Base-by-base conservation (phyloP, 176 grass and related monocot genomes). In the Poa pratensis region DNA sequence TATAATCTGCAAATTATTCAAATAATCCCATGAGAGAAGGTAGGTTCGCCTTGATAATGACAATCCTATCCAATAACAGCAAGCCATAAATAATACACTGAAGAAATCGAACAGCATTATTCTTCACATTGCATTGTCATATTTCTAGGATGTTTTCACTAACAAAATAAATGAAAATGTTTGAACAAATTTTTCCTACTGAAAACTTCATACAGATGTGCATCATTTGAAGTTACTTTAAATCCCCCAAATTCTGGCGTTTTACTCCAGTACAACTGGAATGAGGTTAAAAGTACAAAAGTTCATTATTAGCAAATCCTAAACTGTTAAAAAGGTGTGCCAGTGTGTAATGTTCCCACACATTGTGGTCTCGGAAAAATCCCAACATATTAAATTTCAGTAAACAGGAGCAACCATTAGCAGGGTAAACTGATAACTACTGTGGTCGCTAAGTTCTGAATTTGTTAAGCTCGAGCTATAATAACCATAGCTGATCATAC, bases 1-100 rank as follows among this genome's bases (percentile, higher is more conserved):
- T 83, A 98, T 98, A 76, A 94, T 92, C 96, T 98, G 84, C n/a
- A 69, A 89, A 67, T 84, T 77, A 59, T 87, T 66, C 85, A 16
- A 87, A 53, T 43, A 69, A 91, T 76, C 58, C 71, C 82, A 60
- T 57, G 88, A 67, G 80, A 77, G 45, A 86, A 84, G 63, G 69
- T 73, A 78, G 16, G 67, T 28, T 45, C 72, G 1, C 14, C 6
- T 24, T 50, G 71, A 24, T 18, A 74, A 46, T 74, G 8, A 74
- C 28, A 51, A 74, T 74, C 52, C 30, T 62, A 32, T 40, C 24
- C 5, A 74, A 80, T 7, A 67, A 19, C 65, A 77, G 52, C 34
- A 71, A 73, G 27, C 20, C 6, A 87, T 23, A 11, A 13, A 61
- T 60, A 34, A 68, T 57, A 53, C 54, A 16, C 6, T 15, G 4